phyloP scores from a whole-genome alignment of 208 protist genomes.

The Blastocrithidia nonstop region DNA sequence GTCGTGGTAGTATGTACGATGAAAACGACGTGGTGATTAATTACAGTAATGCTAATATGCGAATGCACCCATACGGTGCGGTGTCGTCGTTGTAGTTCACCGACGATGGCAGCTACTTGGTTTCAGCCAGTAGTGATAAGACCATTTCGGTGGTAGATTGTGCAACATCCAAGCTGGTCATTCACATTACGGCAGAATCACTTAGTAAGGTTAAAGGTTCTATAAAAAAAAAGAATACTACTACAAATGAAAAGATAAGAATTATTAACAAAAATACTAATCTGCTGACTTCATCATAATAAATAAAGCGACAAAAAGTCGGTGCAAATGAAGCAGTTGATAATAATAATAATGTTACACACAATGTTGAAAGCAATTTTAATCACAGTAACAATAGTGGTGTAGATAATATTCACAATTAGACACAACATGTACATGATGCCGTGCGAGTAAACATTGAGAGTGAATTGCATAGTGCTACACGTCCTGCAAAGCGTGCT shows the following conservation, averaged over 20 bases:
- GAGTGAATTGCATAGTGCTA: not conserved
- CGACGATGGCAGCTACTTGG: conserved; percentile 68
- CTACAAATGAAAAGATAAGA: not conserved
- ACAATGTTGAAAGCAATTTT: not conserved
- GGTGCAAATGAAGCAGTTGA: not conserved
- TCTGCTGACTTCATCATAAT: conserved; percentile 2
- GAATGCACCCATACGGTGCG: conserved; percentile 60
- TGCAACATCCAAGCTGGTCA: conserved; percentile 35
- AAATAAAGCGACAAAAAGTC: not conserved
- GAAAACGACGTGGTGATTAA: conserved; percentile 31
- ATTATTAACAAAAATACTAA: conserved; percentile 11
- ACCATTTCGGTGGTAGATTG: conserved; percentile 77
- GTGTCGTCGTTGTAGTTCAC: conserved; percentile 80
- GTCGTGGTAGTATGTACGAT: conserved; percentile 15
- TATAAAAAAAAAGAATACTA: conserved; percentile 17
- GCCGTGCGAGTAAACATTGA: not conserved
- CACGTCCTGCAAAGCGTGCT: too few species aligned
- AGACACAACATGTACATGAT: too few species aligned
- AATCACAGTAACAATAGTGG: conserved; percentile 1
- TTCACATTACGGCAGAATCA: conserved; percentile 38
- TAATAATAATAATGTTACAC: not conserved
- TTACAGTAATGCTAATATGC: conserved; percentile 52
- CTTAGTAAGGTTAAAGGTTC: conserved; percentile 19
- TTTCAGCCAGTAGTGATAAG: conserved; percentile 64
- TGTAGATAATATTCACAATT: not conserved